These are phyloP conservation scores for Macrophomina phaseolina DNA, from an alignment of 2,329 filamentous ascomycete species.

Conservation along the genomic window DNA sequence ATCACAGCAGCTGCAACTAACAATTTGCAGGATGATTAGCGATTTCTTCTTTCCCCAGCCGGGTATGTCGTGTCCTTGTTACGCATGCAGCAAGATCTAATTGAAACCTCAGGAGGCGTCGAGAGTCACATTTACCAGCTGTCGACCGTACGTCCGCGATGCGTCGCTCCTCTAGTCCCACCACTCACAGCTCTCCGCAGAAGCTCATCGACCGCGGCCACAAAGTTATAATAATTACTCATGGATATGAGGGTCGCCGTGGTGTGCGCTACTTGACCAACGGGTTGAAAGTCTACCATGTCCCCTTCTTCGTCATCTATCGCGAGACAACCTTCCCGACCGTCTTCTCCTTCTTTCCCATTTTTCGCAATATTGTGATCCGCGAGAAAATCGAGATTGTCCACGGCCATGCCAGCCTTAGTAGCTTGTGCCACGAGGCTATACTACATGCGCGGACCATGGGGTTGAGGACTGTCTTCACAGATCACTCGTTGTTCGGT, in stretches of 20 bases:
- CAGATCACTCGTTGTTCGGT: slow-evolving; percentile 95
- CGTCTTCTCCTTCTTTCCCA: slow-evolving; percentile 97
- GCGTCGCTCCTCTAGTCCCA: not conserved
- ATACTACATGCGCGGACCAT: slow-evolving; percentile 95
- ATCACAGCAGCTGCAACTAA: slow-evolving; percentile 32
- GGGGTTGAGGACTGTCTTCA: slow-evolving; percentile 94
- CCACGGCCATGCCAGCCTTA: slow-evolving; percentile 94
- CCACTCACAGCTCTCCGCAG: slow-evolving; percentile 41
- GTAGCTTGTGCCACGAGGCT: slow-evolving; percentile 90
- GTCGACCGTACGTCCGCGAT: slow-evolving; percentile 64
- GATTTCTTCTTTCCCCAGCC: slow-evolving; percentile 99
- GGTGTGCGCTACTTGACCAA: slow-evolving; percentile 96
- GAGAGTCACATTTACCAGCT: slow-evolving; percentile 99
- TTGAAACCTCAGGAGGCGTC: slow-evolving; percentile 68
- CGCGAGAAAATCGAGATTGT: slow-evolving; percentile 96
- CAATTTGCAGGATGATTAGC: slow-evolving; percentile 79
- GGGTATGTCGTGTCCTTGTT: slow-evolving; percentile 50
- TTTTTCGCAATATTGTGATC: slow-evolving; percentile 96
- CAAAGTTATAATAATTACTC: slow-evolving; percentile 97
- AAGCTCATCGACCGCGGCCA: slow-evolving; percentile 97
- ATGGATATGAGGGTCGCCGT: slow-evolving; percentile 88
- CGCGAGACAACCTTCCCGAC: slow-evolving; percentile 93
- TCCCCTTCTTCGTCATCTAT: slow-evolving; percentile 95
- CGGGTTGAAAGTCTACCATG: slow-evolving; percentile 96
- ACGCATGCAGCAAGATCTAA: not conserved